Conservation (phyloP, 2,329 filamentous ascomycete genomes). For the Cladosporium sp. region DNA sequence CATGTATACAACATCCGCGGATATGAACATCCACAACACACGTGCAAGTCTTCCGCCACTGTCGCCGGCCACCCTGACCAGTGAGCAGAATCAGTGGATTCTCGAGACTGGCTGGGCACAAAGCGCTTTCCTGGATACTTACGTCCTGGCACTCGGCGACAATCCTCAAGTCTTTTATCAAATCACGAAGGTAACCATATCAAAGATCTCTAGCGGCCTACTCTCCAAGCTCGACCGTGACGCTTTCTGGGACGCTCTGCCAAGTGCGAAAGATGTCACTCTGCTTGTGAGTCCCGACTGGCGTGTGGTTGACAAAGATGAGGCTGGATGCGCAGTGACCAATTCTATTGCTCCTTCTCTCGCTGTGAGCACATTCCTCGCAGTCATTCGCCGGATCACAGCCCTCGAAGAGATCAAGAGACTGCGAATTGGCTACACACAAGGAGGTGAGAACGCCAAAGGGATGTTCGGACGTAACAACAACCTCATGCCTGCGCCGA, state of each 20-base stretch:
- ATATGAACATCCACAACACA: not conserved
- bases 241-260: slow-evolving; percentile 64
- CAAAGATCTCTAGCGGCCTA: slow-evolving; percentile 64
- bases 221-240: slow-evolving; percentile 56
- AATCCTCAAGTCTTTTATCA: slow-evolving; percentile 55
- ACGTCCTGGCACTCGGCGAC: slow-evolving; percentile 64
- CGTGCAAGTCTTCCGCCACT: not conserved
- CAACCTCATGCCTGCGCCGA: slow-evolving; percentile 63
- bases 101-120: slow-evolving; percentile 70
- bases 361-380: slow-evolving; percentile 54
- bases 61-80: slow-evolving; percentile 45
- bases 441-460: slow-evolving; percentile 66
- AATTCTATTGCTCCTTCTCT: slow-evolving; percentile 51
- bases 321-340: slow-evolving; percentile 54
- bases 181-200: slow-evolving; percentile 62
- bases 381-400: slow-evolving; percentile 46
- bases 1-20: not conserved
- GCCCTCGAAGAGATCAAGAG: slow-evolving; percentile 57
- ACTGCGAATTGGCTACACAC: slow-evolving; percentile 66
- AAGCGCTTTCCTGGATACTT: slow-evolving; percentile 66
- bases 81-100: slow-evolving; percentile 67
- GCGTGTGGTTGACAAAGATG: slow-evolving; percentile 58
- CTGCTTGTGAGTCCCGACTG: slow-evolving; percentile 67
- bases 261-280: slow-evolving; percentile 55
- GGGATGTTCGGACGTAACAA: slow-evolving; percentile 63